phyloP scores from a whole-genome alignment of 352 stramenopile species.

The Halophytophthora batemanensis region DNA sequence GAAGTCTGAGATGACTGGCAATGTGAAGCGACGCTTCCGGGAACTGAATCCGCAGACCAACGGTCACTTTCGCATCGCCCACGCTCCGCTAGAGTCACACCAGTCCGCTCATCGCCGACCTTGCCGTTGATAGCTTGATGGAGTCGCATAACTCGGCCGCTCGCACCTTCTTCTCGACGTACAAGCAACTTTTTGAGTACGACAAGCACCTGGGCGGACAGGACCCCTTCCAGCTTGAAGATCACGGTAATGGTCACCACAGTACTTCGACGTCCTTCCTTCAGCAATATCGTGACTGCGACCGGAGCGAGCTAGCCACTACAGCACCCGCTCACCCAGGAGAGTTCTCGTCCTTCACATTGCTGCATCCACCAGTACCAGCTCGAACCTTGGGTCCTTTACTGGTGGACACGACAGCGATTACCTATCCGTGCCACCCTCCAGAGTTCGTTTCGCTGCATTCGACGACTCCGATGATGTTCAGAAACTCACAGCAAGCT shows the following conservation, averaged over 20 bases:
- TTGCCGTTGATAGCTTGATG: slow-evolving; percentile 3
- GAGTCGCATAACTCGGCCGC: slow-evolving; percentile 13
- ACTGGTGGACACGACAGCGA: not conserved
- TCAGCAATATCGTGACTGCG: slow-evolving; percentile 43
- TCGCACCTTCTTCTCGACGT: slow-evolving; percentile 45
- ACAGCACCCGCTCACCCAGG: not conserved
- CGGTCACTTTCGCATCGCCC: too few species aligned
- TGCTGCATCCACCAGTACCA: slow-evolving; percentile 6
- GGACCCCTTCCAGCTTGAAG: slow-evolving; percentile 14
- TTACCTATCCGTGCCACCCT: not conserved
- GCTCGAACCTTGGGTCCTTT: slow-evolving; percentile 2
- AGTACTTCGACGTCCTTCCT: slow-evolving; percentile 36
- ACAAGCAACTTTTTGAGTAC: slow-evolving; percentile 72
- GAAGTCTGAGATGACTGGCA: not conserved
- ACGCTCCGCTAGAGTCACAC: too few species aligned
- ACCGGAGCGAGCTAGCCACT: slow-evolving; percentile 5
- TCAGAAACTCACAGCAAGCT: slow-evolving; percentile 1
- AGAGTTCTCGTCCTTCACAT: slow-evolving; percentile 7
- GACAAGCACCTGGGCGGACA: slow-evolving; percentile 40
- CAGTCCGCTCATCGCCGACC: slow-evolving; percentile 3
- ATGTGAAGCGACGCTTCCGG: slow-evolving; percentile 9
- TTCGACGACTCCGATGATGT: slow-evolving; percentile 12
- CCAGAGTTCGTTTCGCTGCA: slow-evolving; percentile 16
- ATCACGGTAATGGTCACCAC: not conserved
- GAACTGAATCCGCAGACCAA: too few species aligned